These are phyloP conservation scores for Parathielavia appendiculata DNA, from an alignment of 495 filamentous ascomycete species.

Conservation along the genomic window DNA sequence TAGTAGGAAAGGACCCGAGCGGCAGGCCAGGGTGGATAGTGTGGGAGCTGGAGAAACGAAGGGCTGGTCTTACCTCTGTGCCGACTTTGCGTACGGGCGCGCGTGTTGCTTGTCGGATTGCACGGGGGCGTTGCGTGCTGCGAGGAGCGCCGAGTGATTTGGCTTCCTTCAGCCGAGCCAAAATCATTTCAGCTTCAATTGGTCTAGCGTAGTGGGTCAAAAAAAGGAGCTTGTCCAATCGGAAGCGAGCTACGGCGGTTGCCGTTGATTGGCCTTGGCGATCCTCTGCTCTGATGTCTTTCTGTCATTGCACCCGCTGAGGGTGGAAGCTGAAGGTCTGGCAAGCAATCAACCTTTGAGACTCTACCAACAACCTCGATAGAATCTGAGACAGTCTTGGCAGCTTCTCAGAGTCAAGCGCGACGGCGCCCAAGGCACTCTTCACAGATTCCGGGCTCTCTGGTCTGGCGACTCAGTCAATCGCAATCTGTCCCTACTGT, in stretches of 20 bases:
- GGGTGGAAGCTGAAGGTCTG: neutral
- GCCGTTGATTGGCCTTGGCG: neutral
- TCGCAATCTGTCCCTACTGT: no score
- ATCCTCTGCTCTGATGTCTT: neutral
- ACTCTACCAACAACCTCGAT: neutral
- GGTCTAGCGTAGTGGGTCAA: conserved; percentile 25
- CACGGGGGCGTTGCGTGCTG: conserved; percentile 26
- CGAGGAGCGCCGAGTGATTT: conserved; percentile 28
- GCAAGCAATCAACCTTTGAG: neutral
- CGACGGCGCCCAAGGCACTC: no score
- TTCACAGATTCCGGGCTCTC: no score
- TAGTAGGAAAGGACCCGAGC: conserved; percentile 24
- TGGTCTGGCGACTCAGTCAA: no score
- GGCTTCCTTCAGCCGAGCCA: conserved; percentile 29
- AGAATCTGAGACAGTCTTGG: no score
- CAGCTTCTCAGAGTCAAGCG: no score
- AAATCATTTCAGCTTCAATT: conserved; percentile 16
- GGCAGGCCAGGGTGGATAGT: conserved; percentile 32
- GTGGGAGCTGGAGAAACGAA: conserved; percentile 31
- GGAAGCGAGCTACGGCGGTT: conserved; percentile 9
- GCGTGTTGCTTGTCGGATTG: conserved; percentile 34
- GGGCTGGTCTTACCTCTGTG: conserved; percentile 39
- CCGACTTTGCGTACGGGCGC: conserved; percentile 26
- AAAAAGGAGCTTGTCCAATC: conserved; percentile 21
- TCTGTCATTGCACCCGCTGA: neutral